Conservation (phyloP, 2,329 filamentous ascomycete species). For the Trichoderma sp. region DNA sequence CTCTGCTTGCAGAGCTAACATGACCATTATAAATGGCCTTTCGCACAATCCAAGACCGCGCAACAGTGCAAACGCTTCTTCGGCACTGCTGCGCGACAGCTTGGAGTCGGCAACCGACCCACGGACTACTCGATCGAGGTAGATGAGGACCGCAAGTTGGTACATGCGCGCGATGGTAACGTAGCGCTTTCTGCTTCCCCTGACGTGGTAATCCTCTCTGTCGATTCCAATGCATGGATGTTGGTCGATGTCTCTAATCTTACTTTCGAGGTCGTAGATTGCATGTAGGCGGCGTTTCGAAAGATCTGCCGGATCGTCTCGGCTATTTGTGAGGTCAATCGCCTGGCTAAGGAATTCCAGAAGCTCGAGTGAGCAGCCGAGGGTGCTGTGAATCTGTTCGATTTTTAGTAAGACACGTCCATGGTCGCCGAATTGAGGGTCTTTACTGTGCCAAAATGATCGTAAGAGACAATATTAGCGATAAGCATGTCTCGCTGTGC, state of each 20-base stretch:
- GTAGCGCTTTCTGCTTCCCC: constrained; percentile 22
- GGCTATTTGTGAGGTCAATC: constrained; percentile 12
- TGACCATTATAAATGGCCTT: constrained; percentile 22
- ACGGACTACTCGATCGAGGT: constrained; percentile 25
- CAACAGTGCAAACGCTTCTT: constrained; percentile 10
- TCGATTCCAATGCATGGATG: constrained; percentile 21
- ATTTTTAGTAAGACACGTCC: background rate
- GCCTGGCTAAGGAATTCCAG: constrained; percentile 14
- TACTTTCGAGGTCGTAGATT: constrained; percentile 15
- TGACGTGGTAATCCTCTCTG: constrained; percentile 21
- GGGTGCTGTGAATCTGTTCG: constrained; percentile 18
- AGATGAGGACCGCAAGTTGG: constrained; percentile 26
- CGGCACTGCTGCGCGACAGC: constrained; percentile 16
- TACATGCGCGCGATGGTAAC: constrained; percentile 22
- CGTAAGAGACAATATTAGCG: background rate
- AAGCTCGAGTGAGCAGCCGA: constrained; percentile 27
- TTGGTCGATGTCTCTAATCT: constrained; percentile 14
- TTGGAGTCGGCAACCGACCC: constrained; percentile 16
- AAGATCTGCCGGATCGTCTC: background rate
- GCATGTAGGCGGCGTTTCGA: constrained; percentile 11
- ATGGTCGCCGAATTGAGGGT: background rate
- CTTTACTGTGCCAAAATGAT: constrained; percentile 3
- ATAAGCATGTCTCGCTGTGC: constrained; percentile 22
- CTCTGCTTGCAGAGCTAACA: constrained; percentile 18
- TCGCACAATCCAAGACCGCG: constrained; percentile 20